Percentiles rank a stretch among this genome's conserved stretches.
Conservation (phyloP, 1,139 yeast species). For the Yamadazyma epiphylla region DNA sequence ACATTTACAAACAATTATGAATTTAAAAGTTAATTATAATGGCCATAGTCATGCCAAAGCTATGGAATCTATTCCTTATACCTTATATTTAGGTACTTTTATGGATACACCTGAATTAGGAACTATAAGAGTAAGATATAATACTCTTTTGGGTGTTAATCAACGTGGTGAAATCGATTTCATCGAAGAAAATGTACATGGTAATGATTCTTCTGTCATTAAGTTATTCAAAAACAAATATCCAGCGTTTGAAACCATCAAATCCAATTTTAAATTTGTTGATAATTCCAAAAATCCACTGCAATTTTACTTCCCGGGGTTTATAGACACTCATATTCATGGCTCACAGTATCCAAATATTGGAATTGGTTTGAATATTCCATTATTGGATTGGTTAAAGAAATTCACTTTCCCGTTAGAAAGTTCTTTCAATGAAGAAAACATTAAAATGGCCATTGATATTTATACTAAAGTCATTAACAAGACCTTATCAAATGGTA, state of each 20-base stretch:
- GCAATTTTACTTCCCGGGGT: conserved; percentile 83
- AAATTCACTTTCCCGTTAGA: conserved; percentile 89
- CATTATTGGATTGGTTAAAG: conserved; percentile 83
- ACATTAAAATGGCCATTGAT: conserved; percentile 48
- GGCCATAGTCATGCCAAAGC: too few relatives aligned
- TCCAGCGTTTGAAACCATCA: conserved; percentile 4
- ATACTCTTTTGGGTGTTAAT: conserved; percentile 33
- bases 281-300: conserved; percentile 24
- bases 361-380: conserved; percentile 84
- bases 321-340: conserved; percentile 92
- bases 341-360: conserved; percentile 96
- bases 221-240: conserved; percentile 10
- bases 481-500: conserved; percentile 72
- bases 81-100: conserved; percentile 35
- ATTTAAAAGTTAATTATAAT: too few relatives aligned
- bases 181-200: conserved; percentile 12
- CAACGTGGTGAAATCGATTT: conserved; percentile 29
- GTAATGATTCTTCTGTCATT: conserved; percentile 2
- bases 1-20: too few relatives aligned
- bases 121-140: conserved; percentile 22
- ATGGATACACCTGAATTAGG: conserved; percentile 32
- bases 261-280: conserved; percentile 19
- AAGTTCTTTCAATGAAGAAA: conserved; percentile 36
- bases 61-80: conserved; percentile 17
- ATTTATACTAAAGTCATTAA: conserved; percentile 64